Evolutionary conservation across 495 filamentous ascomycete species (phyloP), one percentile per base, ranked within the genome.

Genomic region (Penicilliopsis zonata): DNA sequence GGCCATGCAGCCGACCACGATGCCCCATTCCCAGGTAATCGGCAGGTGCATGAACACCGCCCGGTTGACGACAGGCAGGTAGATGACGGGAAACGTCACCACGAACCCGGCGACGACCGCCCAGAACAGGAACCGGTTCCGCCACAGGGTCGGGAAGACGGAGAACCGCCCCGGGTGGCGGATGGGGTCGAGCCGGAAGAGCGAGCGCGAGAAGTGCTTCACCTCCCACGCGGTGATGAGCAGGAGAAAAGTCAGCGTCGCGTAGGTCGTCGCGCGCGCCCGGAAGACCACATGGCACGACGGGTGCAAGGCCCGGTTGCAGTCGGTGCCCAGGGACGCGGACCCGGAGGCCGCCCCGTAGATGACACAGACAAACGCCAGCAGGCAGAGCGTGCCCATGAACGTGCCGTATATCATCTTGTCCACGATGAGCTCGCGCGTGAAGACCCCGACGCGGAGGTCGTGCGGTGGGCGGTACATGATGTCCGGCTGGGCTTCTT

Each of bases 161-260:
- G 71, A 69, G 30, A 70, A 67, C 13, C 55, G 55, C 8, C 43
- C 42, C 18, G 62, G 50, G 17, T 40, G 40, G 12, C 50, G 52
- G 25, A 58, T 48, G 2, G 72, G 69, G 35, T 81, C 70, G 25
- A 85, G 63, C 18, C 70, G 70, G 59, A 86, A 82, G 45, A 86
- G 55, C 25, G 70, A 75, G 3, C 76, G 70, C 1, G 76, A 71
- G 38, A 84, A 72, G 47, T 72, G 64, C 51, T 81, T 82, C 44
- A 82, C 74, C 53, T 86, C 79, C 77, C 78, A 83, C 3, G 80
- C 80, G 15, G 70, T 73, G 41, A 85, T 65, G 5, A 85, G 69
- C 13, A 82, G 69, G 26, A 82, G 58, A 63, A 77, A 86, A 0
- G 81, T 85, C 12, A 86, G 64, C 28, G 76, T 78, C 10, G 74